Base-by-base conservation (phyloP, 2,329 filamentous ascomycete species). In the Xylaria sp. region DNA sequence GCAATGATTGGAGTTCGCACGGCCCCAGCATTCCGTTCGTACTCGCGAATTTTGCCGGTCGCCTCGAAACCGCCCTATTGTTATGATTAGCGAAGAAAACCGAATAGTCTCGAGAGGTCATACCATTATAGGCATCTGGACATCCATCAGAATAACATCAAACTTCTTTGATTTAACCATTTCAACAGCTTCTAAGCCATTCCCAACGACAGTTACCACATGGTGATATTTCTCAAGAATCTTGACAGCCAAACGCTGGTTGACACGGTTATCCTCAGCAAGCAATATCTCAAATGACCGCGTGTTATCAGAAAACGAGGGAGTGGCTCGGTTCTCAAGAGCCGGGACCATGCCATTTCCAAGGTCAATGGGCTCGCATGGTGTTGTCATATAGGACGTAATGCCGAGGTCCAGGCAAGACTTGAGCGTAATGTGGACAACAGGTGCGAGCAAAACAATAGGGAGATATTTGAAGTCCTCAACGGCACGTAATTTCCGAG, bases 121-220 rank as follows among this genome's bases (percentile, higher is more conserved):
- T 82, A 92, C 90, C 94, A 98, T 98, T 76, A 98, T 92, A n/a
- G 96, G 96, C 96, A 99, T 99, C 79, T 98, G 96, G 20, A 99
- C 96, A 78, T 99, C 96, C 96, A 99, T 99, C 57, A 99, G 86
- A 72, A 99, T 96, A 69, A 97, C 93, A 79, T 99, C 96, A 79
- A 97, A 99, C 78, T 93, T 91, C 82, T 92, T 95, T 78, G 91
- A 89, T 85, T 97, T 94, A 74, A 97, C 90, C n/a, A 92, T 90
- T 77, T 97, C 92, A 15, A 98, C 90, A 1, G 96, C 96, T 77
- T 98, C 95, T 72, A 94, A 87, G 69, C 96, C 96, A 78, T 99
- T 99, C 75, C 94, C 93, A 50, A 97, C 96, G 28, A 99, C 96
- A 0, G 92, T 95, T 28, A 97, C 93, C 30, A 91, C 90, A 77